Conservation (phyloP, 495 filamentous ascomycete species). For the Penicillium turbatum region DNA sequence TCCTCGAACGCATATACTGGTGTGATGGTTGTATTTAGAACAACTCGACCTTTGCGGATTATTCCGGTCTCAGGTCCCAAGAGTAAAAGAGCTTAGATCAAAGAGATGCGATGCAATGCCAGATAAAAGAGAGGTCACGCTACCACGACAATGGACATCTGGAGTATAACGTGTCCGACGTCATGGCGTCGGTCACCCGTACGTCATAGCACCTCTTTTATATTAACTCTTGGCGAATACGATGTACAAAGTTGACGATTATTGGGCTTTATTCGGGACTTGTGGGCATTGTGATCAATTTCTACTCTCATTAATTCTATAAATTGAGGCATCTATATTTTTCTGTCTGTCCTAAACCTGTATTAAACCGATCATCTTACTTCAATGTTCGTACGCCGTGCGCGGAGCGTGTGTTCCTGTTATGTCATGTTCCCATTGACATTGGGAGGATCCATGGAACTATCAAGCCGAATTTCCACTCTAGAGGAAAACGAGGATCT, state of each 20-base stretch:
- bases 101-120: neutral
- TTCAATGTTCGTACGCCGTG: no score
- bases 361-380: no score
- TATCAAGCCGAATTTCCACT: no score
- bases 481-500: no score
- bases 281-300: no score
- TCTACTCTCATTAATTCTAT: no score
- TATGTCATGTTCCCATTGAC: no score
- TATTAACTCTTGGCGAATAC: neutral
- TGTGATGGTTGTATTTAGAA: neutral
- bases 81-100: neutral
- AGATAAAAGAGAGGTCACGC: neutral
- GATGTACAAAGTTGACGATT: neutral
- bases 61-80: neutral
- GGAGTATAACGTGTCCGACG: conserved; percentile 13
- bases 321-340: no score
- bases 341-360: no score
- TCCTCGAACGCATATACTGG: neutral
- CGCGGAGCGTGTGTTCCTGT: no score
- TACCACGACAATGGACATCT: conserved; percentile 4
- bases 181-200: conserved; percentile 10
- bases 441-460: no score
- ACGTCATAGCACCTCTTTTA: conserved; percentile 16
- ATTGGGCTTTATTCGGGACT: no score
- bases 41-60: neutral